A percentile compares a stretch with the other conserved stretches of the same genome.
Conservation (phyloP, 2,329 filamentous ascomycete genomes). For the Ambrosiella beaveri region DNA sequence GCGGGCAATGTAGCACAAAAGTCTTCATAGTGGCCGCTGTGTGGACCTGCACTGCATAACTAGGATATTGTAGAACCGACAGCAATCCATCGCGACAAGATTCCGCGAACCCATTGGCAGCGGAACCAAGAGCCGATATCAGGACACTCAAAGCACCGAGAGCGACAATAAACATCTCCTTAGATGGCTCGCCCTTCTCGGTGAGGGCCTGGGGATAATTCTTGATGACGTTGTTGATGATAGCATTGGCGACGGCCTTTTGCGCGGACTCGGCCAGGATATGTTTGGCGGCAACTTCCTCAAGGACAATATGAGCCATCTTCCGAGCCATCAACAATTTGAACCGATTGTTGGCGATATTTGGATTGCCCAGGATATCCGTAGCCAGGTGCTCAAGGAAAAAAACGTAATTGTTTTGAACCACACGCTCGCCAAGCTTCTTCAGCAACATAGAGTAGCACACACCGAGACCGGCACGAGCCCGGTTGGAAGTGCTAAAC, state of each 20-base stretch:
- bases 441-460: conserved; percentile 73
- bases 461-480: conserved; percentile 66
- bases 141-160: conserved; percentile 66
- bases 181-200: conserved; percentile 74
- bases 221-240: conserved; percentile 80
- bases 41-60: conserved; percentile 88
- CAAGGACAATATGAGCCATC: conserved; percentile 68
- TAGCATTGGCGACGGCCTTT: conserved; percentile 57
- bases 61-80: conserved; percentile 83
- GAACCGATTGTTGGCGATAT: conserved; percentile 70
- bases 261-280: conserved; percentile 85
- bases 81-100: conserved; percentile 70
- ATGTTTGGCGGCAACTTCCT: conserved; percentile 63
- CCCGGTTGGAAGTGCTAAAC: conserved; percentile 59
- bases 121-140: conserved; percentile 65
- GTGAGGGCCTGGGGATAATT: conserved; percentile 84
- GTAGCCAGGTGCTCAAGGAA: conserved; percentile 67
- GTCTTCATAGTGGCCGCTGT: conserved; percentile 70
- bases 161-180: conserved; percentile 64
- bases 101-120: conserved; percentile 63
- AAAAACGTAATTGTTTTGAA: conserved; percentile 65
- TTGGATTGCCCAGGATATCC: conserved; percentile 61
- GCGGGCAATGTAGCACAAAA: conserved; percentile 79
- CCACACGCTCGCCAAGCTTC: conserved; percentile 61
- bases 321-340: conserved; percentile 69